Evolutionary conservation across 495 filamentous ascomycete genomes (phyloP).

Genomic region (Xylaria castorea): DNA sequence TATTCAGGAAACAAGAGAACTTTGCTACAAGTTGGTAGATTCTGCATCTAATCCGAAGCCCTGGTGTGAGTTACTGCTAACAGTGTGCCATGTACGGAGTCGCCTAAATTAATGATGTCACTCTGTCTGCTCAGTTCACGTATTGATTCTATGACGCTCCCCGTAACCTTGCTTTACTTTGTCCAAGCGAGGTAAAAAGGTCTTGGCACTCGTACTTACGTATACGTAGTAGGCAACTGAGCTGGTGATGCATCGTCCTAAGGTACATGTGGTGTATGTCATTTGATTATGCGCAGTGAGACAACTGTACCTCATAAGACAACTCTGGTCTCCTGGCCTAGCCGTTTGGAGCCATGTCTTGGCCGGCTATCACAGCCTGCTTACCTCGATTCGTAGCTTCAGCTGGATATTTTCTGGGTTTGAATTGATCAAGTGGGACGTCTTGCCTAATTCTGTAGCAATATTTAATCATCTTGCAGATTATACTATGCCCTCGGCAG

Average conservation of each 20-base stretch:
- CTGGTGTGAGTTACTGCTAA: too few relatives aligned
- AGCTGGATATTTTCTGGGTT: neutral
- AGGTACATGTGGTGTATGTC: neutral
- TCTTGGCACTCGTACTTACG: neutral
- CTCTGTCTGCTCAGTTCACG: neutral
- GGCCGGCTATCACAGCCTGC: neutral
- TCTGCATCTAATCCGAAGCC: neutral
- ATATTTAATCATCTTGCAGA: conserved; percentile 9
- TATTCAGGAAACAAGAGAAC: neutral
- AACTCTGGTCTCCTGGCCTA: conserved; percentile 4
- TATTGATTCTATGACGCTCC: too few relatives aligned
- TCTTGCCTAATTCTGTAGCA: conserved; percentile 1
- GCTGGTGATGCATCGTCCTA: neutral
- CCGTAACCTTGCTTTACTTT: neutral
- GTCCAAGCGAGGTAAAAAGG: neutral
- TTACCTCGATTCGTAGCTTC: conserved; percentile 12
- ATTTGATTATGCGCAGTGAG: neutral
- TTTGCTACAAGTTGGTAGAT: too few relatives aligned
- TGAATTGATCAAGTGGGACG: conserved; percentile 9
- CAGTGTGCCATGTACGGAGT: neutral
- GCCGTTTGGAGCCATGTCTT: neutral
- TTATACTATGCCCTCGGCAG: neutral
- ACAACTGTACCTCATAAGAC: neutral
- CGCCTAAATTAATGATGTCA: conserved; percentile 16
- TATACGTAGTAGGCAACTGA: neutral